Evolutionary conservation across 2,329 filamentous ascomycete species (phyloP), one percentile per base, ranked within the genome.

Genomic region (Colletotrichum agaves): DNA sequence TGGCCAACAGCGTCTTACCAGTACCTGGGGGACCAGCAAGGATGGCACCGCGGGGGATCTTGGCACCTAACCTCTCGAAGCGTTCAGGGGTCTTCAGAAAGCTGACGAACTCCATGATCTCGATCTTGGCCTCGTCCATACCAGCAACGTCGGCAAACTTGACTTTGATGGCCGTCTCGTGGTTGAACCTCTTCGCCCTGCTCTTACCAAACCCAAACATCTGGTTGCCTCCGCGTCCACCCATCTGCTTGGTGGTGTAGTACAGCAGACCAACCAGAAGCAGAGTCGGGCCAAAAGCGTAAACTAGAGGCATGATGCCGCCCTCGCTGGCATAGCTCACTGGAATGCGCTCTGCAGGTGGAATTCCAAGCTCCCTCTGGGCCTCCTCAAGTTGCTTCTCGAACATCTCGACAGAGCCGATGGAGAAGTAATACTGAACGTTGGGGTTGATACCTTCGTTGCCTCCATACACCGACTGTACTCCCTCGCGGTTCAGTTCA

Each of bases 71-170:
- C 79, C 92, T 93, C 82, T 97, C 91, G 81, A 97, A 99, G 71
- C 92, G 90, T 74, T 93, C 92, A 0, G 96, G 96, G 75, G 96
- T 92, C 84, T 98, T 95, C 70, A 99, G 82, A 85, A 99, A 99
- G 77, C 92, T 94, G 73, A 99, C 96, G 75, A 99, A 99, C 80
- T 99, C 96, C 94, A 98, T 98, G 73, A 99, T 99, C 81, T 99
- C 96, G 63, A 90, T 85, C 86, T 99, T 99, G 64, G 96, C 96
- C 81, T 99, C 96, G 78, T 99, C 96, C 90, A 98, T 95, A 72
- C 96, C 96, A 46, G 96, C 96, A 47, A 99, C 96, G 77, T 99
- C 96, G 52, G 93, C 85, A 78, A 99, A 99, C 80, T 98, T 98
- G 79, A 97, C 94, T 82, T 97, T 97, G 83, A 99, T 88, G 64